These are phyloP conservation scores for Nemania sp. DNA, from an alignment of 2,329 filamentous ascomycete species.

Conservation along the genomic window DNA sequence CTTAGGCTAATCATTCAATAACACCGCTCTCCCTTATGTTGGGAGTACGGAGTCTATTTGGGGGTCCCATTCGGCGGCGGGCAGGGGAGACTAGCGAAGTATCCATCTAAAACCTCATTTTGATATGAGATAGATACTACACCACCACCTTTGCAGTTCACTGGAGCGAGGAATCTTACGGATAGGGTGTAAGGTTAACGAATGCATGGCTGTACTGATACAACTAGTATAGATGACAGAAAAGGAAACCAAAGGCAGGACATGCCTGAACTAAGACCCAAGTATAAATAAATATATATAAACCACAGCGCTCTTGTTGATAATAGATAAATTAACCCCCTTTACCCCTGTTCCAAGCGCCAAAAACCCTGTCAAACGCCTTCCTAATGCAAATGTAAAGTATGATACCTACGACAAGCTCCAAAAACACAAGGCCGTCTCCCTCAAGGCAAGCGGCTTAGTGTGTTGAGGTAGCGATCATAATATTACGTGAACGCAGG, in stretches of 20 bases:
- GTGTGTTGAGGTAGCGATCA: too few species aligned
- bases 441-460: too few species aligned
- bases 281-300: not conserved
- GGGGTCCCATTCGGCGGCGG: not conserved
- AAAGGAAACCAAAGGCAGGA: not conserved
- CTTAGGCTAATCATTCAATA: too few species aligned
- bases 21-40: too few species aligned
- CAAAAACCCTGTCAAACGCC: conserved; percentile 25
- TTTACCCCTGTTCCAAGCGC: not conserved
- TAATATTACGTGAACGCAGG: too few species aligned
- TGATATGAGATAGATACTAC: not conserved
- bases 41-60: too few species aligned
- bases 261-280: not conserved
- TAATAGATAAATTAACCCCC: not conserved
- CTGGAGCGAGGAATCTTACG: not conserved
- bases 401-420: not conserved
- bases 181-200: not conserved
- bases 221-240: not conserved
- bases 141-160: not conserved
- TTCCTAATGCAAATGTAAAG: conserved; percentile 29
- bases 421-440: too few species aligned
- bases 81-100: not conserved
- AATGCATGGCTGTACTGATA: conserved; percentile 16
- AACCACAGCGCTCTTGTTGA: not conserved
- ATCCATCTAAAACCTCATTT: not conserved